Percentiles rank a stretch among this genome's conserved stretches.
phyloP scores from a whole-genome alignment of 768 basidiomycete genomes.

The Tephrocybe sp. region DNA sequence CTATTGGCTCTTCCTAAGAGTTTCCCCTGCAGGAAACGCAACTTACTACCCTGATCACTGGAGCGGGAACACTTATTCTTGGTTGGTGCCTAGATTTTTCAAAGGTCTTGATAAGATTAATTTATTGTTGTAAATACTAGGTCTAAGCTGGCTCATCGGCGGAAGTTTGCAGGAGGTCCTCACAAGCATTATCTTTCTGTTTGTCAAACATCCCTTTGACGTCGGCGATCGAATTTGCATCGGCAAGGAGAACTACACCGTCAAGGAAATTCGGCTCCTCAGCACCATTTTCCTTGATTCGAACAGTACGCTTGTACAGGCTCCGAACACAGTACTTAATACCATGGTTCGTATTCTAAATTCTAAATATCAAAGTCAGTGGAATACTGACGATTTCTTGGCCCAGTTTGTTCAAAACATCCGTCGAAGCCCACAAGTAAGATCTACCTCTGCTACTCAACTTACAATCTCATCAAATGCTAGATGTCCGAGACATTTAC shows the following conservation, averaged over 20 bases:
- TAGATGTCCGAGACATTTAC: constrained; percentile 79
- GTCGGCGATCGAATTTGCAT: constrained; percentile 73
- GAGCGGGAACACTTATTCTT: constrained; percentile 62
- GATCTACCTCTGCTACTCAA: constrained; percentile 11
- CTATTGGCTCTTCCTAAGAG: constrained; percentile 1
- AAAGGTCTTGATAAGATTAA: background rate
- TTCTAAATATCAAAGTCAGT: too few species aligned
- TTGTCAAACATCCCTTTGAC: constrained; percentile 84
- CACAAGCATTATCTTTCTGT: constrained; percentile 87
- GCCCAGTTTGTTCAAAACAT: constrained; percentile 72
- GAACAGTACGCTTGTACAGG: constrained; percentile 63
- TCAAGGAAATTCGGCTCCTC: constrained; percentile 86
- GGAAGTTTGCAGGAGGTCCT: constrained; percentile 78
- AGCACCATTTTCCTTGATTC: constrained; percentile 72
- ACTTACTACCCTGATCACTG: constrained; percentile 72
- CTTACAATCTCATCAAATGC: background rate
- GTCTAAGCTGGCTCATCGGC: constrained; percentile 87
- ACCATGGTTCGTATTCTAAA: constrained; percentile 37
- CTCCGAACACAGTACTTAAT: constrained; percentile 66
- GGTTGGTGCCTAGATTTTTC: constrained; percentile 29
- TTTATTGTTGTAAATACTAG: constrained; percentile 28
- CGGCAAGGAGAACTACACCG: constrained; percentile 60
- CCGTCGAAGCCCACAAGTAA: constrained; percentile 67
- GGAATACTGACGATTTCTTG: background rate
- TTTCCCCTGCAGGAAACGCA: constrained; percentile 56